These are phyloP conservation scores for Paraglomus brasilianum DNA, from an alignment of 192 early-diverging fungal species.

Conservation along the genomic window DNA sequence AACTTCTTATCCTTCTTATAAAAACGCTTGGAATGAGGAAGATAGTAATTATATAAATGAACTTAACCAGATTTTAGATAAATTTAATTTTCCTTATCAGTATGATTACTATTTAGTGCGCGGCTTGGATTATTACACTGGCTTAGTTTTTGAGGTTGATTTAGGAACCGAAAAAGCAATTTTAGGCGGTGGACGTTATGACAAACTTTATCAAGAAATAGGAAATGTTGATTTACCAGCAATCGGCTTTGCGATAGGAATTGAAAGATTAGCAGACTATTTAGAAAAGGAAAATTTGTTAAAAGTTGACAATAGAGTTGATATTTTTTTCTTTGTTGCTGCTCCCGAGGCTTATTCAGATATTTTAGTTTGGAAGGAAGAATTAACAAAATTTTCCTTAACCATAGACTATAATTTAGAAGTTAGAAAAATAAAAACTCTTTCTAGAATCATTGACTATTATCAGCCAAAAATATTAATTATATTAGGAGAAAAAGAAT, in stretches of 20 bases:
- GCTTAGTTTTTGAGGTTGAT: conserved; percentile 13
- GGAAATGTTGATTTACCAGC: not conserved
- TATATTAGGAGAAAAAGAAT: conserved; percentile 1
- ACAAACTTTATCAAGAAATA: conserved; percentile 22
- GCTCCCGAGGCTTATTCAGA: not conserved
- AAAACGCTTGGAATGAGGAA: not conserved
- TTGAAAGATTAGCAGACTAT: conserved; percentile 14
- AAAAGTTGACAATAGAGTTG: not conserved
- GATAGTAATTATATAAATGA: conserved; percentile 8
- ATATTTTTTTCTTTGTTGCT: conserved; percentile 2
- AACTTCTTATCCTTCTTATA: not conserved
- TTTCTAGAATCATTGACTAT: conserved; percentile 11
- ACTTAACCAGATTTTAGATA: conserved; percentile 9
- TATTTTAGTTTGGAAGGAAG: not conserved
- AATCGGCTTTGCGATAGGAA: conserved; percentile 4
- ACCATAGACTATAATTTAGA: conserved; percentile 9
- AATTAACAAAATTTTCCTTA: not conserved
- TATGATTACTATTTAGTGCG: conserved; percentile 20
- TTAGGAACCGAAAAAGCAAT: not conserved
- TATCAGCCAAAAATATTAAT: conserved; percentile 15
- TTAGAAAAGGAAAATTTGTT: not conserved
- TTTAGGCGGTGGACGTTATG: conserved; percentile 4
- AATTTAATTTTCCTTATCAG: conserved; percentile 21
- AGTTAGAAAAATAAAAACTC: conserved; percentile 24
- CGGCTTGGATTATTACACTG: conserved; percentile 19